Conservation (phyloP, 371 early-diverging fungal genomes). For the Rhizomucor miehei region DNA sequence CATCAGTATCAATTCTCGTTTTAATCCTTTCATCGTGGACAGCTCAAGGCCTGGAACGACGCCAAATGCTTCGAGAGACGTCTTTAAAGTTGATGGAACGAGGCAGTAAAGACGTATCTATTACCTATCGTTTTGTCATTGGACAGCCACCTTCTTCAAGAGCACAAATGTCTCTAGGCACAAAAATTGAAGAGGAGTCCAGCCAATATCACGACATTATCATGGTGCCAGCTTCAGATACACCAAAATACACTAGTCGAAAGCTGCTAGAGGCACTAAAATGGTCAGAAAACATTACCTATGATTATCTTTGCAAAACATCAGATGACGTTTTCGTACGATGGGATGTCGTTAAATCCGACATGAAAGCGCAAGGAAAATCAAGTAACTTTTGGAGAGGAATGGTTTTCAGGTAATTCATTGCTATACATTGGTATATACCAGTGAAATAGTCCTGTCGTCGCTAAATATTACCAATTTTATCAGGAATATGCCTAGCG, state of each 20-base stretch:
- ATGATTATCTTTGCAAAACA: conserved; percentile 59
- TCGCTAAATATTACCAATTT: neutral
- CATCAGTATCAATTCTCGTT: conserved; percentile 32
- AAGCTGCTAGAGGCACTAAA: conserved; percentile 54
- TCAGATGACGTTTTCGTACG: conserved; percentile 63
- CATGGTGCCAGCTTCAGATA: conserved; percentile 56
- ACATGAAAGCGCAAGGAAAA: conserved; percentile 32
- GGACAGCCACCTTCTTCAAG: conserved; percentile 52
- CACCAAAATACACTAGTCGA: conserved; percentile 43
- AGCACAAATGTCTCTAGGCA: conserved; percentile 35
- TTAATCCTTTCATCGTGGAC: conserved; percentile 60
- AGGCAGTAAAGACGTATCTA: conserved; percentile 17
- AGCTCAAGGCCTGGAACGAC: conserved; percentile 31
- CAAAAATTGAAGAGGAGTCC: conserved; percentile 45
- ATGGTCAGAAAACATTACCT: conserved; percentile 44
- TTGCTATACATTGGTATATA: too few relatives aligned
- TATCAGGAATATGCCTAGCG: conserved; percentile 43
- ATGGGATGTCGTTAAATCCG: conserved; percentile 48
- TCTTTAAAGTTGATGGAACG: conserved; percentile 34
- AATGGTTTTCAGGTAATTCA: conserved; percentile 52
- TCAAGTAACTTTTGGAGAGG: conserved; percentile 54
- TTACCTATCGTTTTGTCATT: conserved; percentile 54
- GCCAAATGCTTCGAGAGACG: conserved; percentile 45
- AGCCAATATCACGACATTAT: conserved; percentile 47
- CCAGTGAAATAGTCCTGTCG: neutral